These are phyloP conservation scores for Selaginella tamariscina DNA, from an alignment of 75 land plant species.

Conservation along the genomic window DNA sequence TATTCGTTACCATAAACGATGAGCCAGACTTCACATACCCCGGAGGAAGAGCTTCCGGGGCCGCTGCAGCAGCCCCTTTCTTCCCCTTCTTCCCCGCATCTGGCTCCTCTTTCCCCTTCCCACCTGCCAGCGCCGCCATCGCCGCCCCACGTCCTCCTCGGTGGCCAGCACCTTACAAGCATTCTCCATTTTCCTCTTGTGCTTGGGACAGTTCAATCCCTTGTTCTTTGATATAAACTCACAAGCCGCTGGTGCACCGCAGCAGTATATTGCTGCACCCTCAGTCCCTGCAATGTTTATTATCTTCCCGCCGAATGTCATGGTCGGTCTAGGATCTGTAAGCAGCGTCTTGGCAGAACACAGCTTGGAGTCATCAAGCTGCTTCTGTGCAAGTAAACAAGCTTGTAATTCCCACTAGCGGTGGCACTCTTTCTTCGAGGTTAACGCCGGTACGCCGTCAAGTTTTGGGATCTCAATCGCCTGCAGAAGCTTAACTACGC, in stretches of 20 bases:
- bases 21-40: conserved; percentile 19
- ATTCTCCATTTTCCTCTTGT: conserved; percentile 17
- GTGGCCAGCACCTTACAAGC: conserved; percentile 14
- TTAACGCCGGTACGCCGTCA: neutral
- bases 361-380: conserved; percentile 16
- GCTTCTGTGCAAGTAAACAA: conserved; percentile 16
- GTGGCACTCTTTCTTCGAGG: neutral
- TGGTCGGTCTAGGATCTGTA: conserved; percentile 16
- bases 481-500: conserved; percentile 23
- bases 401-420: conserved; percentile 8
- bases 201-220: conserved; percentile 20
- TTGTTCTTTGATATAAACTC: conserved; percentile 6
- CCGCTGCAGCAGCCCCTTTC: neutral
- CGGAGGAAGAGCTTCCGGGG: neutral
- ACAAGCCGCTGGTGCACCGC: conserved; percentile 14
- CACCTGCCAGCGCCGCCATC: neutral
- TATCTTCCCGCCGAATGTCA: conserved; percentile 3
- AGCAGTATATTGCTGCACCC: neutral
- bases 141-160: neutral
- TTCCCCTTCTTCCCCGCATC: neutral
- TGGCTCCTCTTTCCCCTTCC: neutral
- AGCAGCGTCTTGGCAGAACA: conserved; percentile 7
- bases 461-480: neutral
- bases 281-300: conserved; percentile 10
- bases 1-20: conserved; percentile 19